Evolutionary conservation across 2,329 filamentous ascomycete species (phyloP).

Genomic region (Alternaria infectoria): DNA sequence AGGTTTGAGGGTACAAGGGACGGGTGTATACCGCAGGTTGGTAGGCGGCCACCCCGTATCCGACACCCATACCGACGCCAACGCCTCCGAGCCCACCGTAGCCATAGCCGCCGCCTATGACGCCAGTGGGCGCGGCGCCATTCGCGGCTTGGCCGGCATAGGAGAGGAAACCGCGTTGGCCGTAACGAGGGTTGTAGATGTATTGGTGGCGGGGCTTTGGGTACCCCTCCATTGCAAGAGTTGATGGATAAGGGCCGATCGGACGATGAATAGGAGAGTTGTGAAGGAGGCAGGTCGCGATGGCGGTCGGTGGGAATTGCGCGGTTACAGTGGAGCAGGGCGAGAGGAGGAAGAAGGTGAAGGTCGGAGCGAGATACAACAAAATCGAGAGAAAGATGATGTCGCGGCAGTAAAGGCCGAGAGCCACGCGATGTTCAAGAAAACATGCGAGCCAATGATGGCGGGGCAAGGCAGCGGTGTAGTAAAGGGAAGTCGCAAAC

Average conservation of each 20-base stretch:
- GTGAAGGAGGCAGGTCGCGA: not conserved
- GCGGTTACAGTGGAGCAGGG: not conserved
- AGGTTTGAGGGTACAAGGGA: constrained; percentile 27
- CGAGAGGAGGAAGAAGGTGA: constrained; percentile 17
- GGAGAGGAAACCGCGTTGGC: constrained; percentile 35
- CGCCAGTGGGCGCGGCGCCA: constrained; percentile 32
- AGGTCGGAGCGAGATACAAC: constrained; percentile 5
- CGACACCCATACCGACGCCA: constrained; percentile 19
- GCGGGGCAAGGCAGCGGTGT: constrained; percentile 20
- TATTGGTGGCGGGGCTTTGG: constrained; percentile 43
- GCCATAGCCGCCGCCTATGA: constrained; percentile 20
- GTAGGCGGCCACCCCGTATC: constrained; percentile 24
- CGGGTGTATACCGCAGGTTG: constrained; percentile 36
- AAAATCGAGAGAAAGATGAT: constrained; percentile 8
- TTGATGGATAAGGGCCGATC: not conserved
- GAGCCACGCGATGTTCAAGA: not conserved
- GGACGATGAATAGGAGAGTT: not conserved
- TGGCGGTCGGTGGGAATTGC: not conserved
- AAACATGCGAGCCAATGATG: constrained; percentile 12
- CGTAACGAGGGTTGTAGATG: constrained; percentile 37
- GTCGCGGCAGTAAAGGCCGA: not conserved
- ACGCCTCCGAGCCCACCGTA: constrained; percentile 20
- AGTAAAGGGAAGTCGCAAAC: constrained; percentile 12
- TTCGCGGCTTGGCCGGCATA: constrained; percentile 37
- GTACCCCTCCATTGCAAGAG: constrained; percentile 25